Base-by-base conservation (phyloP, 257 asterid genomes). In the Capsicum chinense region DNA sequence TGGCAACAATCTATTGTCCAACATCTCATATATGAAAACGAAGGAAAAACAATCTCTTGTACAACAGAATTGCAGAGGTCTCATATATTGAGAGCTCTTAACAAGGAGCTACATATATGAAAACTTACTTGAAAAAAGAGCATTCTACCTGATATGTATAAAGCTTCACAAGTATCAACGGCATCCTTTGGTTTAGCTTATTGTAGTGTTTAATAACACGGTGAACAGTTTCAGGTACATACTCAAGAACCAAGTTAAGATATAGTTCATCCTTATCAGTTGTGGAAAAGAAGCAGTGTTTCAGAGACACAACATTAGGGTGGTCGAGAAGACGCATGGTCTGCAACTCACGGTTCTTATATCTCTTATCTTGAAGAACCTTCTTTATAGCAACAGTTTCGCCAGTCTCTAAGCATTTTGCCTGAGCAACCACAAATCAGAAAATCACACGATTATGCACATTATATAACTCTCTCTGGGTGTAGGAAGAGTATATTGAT, bases 231-330 rank as follows among this genome's bases (percentile, higher is more conserved):
- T 95, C 99, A 26, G 99, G 99, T 59, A 94, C 99, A 91, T 94
- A 95, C 87, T 95, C 99, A 69, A 95, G 98, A 56, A 95, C 99
- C 90, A 95, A 86, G 90, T 95, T 95, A 83, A 95, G 98, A 87
- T 94, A 95, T 6, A 95, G 89, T 82, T 95, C 99, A 84, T 95
- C 99, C 87, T 93, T 95, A 44, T 95, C 98, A 56, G 99, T 95
- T 83, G 99, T 95, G 81, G 99, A 95, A 93, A 94, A 94, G 94
- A 95, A 95, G 91, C 98, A 94, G 89, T 95, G 99, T 91, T 94
- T 94, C 86, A 95, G 88, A 52, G 97, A 90, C 83, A 95, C 98
- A 79, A 95, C 92, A 88, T 95, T 95, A 71, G 98, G 99, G 91
- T 95, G 98, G 91, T 95, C 98, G 58, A 95, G 97, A 83, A 94